phyloP scores from a whole-genome alignment of 176 grass and related monocot genomes.

The Stipa capillata region DNA sequence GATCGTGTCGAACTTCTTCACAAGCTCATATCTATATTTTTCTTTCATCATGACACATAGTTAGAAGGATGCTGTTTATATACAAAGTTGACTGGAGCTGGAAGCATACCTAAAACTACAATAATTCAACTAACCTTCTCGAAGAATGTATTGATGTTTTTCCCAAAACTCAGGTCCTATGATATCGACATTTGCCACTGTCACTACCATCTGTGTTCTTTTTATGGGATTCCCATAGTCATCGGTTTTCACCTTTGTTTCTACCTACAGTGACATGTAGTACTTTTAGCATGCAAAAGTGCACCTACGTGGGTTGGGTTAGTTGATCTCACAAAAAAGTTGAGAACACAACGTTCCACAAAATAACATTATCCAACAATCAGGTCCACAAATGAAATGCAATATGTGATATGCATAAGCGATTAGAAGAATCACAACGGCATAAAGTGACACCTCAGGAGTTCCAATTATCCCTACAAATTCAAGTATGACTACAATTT shows the following conservation, averaged over 20 bases:
- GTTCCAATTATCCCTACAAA: not conserved
- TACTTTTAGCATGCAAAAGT: not conserved
- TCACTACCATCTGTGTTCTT: conserved; percentile 6
- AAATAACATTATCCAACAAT: not conserved
- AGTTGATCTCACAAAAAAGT: not conserved
- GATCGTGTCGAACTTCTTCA: conserved; percentile 45
- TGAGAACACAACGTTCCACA: not conserved
- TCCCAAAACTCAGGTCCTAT: conserved; percentile 39
- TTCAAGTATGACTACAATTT: not conserved
- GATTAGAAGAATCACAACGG: not conserved
- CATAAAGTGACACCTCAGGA: not conserved
- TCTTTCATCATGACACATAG: not conserved
- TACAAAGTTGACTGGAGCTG: not conserved
- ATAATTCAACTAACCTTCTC: conserved; percentile 28
- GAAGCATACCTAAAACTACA: not conserved
- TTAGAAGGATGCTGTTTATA: not conserved
- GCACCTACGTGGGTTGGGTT: not conserved
- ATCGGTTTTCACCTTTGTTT: conserved; percentile 24
- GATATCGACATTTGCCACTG: conserved; percentile 22
- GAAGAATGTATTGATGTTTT: conserved; percentile 37
- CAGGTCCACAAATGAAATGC: not conserved
- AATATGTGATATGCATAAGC: too few relatives aligned
- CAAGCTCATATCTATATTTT: conserved; percentile 36
- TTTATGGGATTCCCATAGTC: not conserved
- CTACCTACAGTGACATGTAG: conserved; percentile 17